A percentile compares a stretch with the other conserved stretches of the same genome.
Evolutionary conservation across 2,329 filamentous ascomycete genomes (phyloP).

Genomic region (Cladosporium colombiae): DNA sequence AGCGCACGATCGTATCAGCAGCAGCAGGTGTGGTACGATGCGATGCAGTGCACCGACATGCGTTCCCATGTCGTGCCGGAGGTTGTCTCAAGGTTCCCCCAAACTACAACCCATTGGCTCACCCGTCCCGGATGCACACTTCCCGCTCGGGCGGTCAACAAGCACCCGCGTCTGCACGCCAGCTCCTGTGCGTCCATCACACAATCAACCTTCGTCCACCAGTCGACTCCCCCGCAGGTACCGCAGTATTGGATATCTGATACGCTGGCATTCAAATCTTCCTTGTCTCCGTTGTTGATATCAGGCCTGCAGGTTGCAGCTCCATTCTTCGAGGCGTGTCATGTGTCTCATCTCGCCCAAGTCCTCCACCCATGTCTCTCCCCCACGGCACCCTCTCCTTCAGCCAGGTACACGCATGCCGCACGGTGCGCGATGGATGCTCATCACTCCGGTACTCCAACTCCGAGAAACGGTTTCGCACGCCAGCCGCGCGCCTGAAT

Average conservation of each 20-base stretch:
- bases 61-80: constrained; percentile 1
- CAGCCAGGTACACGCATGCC: constrained; percentile 10
- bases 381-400: constrained; percentile 10
- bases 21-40: constrained; percentile 17
- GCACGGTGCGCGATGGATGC: constrained; percentile 2
- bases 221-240: constrained; percentile 1
- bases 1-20: constrained; percentile 4
- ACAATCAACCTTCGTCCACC: neutral
- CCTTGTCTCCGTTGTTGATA: neutral
- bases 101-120: constrained; percentile 5
- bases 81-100: constrained; percentile 1
- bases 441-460: constrained; percentile 3
- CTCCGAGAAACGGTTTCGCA: constrained; percentile 10
- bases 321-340: constrained; percentile 5
- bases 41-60: constrained; percentile 3
- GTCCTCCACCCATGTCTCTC: constrained; percentile 4
- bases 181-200: constrained; percentile 3
- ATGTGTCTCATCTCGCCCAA: constrained; percentile 9
- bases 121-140: neutral
- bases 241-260: constrained; percentile 7
- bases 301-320: constrained; percentile 5
- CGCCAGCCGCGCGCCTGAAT: neutral
- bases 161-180: constrained; percentile 1
- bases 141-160: constrained; percentile 6
- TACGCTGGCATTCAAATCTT: neutral